phyloP scores from a whole-genome alignment of 2,329 filamentous ascomycete genomes.

The Pseudogymnoascus sp. region DNA sequence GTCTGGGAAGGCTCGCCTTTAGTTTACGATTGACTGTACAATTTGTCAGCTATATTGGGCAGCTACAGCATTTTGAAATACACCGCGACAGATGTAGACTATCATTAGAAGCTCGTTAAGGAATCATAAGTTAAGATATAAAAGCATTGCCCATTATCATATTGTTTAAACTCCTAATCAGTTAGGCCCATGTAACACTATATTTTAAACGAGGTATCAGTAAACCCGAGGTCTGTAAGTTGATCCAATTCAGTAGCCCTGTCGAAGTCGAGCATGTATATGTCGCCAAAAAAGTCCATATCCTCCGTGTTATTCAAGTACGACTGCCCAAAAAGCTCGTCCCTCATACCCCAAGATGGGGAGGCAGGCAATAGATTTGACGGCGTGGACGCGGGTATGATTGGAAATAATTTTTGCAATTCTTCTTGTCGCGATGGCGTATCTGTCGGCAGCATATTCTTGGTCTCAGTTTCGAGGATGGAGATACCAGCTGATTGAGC shows the following conservation, averaged over 20 bases:
- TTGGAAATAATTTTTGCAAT: background rate
- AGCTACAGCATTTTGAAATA: background rate
- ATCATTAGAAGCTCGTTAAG: background rate
- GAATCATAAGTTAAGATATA: background rate
- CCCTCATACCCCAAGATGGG: background rate
- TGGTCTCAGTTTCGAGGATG: background rate
- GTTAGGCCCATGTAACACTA: background rate
- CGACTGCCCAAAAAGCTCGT: background rate
- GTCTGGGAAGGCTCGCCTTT: background rate
- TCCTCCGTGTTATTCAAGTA: background rate
- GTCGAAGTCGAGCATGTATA: background rate
- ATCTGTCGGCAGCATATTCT: background rate
- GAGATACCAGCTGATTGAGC: background rate
- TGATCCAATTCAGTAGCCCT: background rate
- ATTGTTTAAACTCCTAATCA: background rate
- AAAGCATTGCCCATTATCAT: background rate
- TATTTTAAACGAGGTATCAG: background rate
- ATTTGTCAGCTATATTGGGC: background rate
- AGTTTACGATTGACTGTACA: background rate
- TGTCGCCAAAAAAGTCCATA: background rate
- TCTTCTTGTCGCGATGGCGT: background rate
- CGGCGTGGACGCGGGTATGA: background rate
- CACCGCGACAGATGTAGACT: background rate
- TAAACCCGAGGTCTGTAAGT: background rate
- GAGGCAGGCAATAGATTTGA: background rate